Conservation (phyloP, 1,284 basidiomycete genomes). For the Heliocybe sulcata region DNA sequence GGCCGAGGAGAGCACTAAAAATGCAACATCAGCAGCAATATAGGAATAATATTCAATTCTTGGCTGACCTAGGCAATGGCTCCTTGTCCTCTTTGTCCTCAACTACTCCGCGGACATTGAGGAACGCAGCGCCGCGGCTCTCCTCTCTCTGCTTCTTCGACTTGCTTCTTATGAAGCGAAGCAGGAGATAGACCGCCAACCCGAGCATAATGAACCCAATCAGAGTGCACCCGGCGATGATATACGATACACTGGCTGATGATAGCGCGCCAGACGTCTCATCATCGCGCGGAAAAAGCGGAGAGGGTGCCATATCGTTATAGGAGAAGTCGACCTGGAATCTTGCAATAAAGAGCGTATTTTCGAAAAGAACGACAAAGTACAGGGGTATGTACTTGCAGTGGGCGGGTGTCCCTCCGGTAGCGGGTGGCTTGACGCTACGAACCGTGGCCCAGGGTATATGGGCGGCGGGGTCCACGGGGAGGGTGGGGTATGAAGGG, state of each 20-base stretch:
- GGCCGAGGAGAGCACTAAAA: constrained; percentile 7
- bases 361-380: not conserved
- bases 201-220: constrained; percentile 30
- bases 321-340: not conserved
- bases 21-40: constrained; percentile 2
- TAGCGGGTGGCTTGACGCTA: not conserved
- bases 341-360: not conserved
- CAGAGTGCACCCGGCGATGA: constrained; percentile 40
- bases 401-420: not conserved
- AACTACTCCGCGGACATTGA: constrained; percentile 38
- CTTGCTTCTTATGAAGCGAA: constrained; percentile 32
- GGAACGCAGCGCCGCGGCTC: constrained; percentile 33
- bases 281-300: not conserved
- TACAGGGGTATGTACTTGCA: not conserved
- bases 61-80: constrained; percentile 11
- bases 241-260: constrained; percentile 26
- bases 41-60: constrained; percentile 2
- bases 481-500: not conserved
- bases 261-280: constrained; percentile 6
- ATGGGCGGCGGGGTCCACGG: not conserved
- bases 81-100: constrained; percentile 25
- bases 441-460: not conserved
- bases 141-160: constrained; percentile 27
- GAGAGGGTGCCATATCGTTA: not conserved
- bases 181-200: constrained; percentile 31